Base-by-base conservation (phyloP, 768 basidiomycete genomes). In the Solioccasus polychromus region DNA sequence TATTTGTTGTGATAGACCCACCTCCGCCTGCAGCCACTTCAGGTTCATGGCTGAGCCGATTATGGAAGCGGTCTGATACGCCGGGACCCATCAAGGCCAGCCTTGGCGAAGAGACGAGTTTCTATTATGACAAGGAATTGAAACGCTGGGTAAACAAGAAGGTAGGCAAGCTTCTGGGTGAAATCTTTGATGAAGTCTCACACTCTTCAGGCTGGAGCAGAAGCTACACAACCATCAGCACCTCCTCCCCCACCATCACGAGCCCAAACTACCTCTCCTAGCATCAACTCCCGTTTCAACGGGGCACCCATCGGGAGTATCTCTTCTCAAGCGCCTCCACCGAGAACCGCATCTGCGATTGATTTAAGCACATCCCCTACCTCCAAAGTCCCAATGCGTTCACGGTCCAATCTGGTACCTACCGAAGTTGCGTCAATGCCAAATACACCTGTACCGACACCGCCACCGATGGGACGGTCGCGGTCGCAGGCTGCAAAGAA, bases 71-170 rank as follows among this genome's bases (percentile, higher is more conserved):
- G 39, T 69, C 74, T 15, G 83, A 85, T 14, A 55, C 74, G 4
- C 72, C 82, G 8, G 90, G 76, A 8, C 93, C 95, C 3, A 70
- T 95, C 45, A 88, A 83, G 61, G 96, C 95, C 17, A 98, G 86
- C 55, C 78, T 99, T 20, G 96, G 96, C 8, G 92, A 98, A 54
- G 82, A 93, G 61, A 92, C 71, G 22, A 73, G 82, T 22, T 95
- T 98, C 71, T 87, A 91, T 59, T 99, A 89, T 62, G 96, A 99
- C 61, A 84, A 88, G 57, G 92, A 96, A n/a, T 76, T 85, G 48
- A 93, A 94, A 64, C 80, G 87, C 51, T 99, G 96, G 96, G 84
- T 99, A 22, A 93, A 96, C 64, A 94, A 88, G 68, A 92, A 87
- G 71, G 92, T 91, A 49, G 63, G 68, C 51, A 6, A 8, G 18